Base-by-base conservation (phyloP, 1,284 basidiomycete species). In the Ceratobasidium sp. region DNA sequence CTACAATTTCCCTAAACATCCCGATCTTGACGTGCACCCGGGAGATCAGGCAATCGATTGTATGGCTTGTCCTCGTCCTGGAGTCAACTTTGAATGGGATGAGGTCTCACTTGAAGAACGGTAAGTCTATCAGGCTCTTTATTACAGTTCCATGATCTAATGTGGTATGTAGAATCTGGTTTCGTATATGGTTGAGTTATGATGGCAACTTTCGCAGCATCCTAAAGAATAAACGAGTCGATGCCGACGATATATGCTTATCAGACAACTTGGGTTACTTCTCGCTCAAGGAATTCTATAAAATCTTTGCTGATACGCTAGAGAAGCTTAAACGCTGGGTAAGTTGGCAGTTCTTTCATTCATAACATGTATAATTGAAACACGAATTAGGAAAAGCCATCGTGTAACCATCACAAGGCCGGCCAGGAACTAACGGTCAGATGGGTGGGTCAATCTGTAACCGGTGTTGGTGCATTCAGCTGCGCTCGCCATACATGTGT, bases 41-140 rank as follows among this genome's bases (percentile, higher is more conserved):
- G 59, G 49, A 14, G 49, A 49, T 32, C 64, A 49, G 30, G 64
- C 64, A 9, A 21, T 69, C 18, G 50, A 54, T 23, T 69, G 64
- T 43, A 38, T 55, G 14, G 50, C 50, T n/a, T 57, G 64, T 18
- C 64, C 64, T 23, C 35, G 52, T n/a, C 64, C 52, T 26, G 64
- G 64, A 9, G 7, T 57, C 11, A 69, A 69, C 38, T 69, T 69
- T 26, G 30, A 69, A 2, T 44, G 43, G 43, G n/a, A 13, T 2
- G 64, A 69, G 16, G 64, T 69, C 2, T 30, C 28, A 1, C 18
- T 13, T 3, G 21, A 46, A 14, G 66, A 70, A 46, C 14, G 21
- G 64, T 69, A 30, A 23, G 62, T 35, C 6, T 11, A 4, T 38
- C 4, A 5, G 35, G 4, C 11, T 38, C 35, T 38, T 5, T 11